phyloP scores from a whole-genome alignment of 164 flowering plant genomes.

The Tinospora cordifolia region DNA sequence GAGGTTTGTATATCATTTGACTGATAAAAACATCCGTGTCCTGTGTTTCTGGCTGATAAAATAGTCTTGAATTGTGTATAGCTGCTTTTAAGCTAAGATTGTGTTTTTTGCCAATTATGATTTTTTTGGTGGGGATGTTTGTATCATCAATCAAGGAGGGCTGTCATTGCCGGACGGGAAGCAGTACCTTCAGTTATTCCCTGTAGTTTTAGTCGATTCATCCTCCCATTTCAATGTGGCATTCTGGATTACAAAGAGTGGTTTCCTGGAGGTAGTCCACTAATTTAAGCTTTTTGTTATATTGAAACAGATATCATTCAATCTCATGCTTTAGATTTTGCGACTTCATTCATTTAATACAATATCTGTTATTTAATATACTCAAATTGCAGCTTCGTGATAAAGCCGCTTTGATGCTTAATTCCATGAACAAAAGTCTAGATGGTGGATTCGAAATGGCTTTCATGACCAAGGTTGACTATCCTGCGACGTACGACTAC shows the following conservation, averaged over 20 bases:
- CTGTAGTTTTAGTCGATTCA: slow-evolving; percentile 50
- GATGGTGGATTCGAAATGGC: slow-evolving; percentile 75
- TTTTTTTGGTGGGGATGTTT: not conserved
- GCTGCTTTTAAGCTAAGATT: not conserved
- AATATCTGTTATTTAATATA: not conserved
- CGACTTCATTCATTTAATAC: not conserved
- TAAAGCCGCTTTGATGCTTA: slow-evolving; percentile 62
- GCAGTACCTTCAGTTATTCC: slow-evolving; percentile 43
- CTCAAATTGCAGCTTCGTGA: slow-evolving; percentile 53
- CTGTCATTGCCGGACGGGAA: slow-evolving; percentile 50
- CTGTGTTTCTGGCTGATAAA: not conserved
- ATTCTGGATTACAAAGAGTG: slow-evolving; percentile 54
- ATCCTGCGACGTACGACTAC: slow-evolving; percentile 71
- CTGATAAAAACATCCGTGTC: not conserved
- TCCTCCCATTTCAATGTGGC: slow-evolving; percentile 56
- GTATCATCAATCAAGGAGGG: not conserved
- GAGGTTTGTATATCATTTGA: slow-evolving; percentile 40
- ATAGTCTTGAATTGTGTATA: not conserved
- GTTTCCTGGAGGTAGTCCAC: slow-evolving; percentile 55
- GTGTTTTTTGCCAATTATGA: not conserved
- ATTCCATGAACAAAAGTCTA: slow-evolving; percentile 46
- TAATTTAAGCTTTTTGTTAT: not conserved
- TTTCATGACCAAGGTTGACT: slow-evolving; percentile 69
- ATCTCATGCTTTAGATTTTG: not conserved
- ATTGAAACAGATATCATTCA: not conserved